phyloP scores from a whole-genome alignment of 768 basidiomycete genomes.

The Lactarius pseudohatsudake region DNA sequence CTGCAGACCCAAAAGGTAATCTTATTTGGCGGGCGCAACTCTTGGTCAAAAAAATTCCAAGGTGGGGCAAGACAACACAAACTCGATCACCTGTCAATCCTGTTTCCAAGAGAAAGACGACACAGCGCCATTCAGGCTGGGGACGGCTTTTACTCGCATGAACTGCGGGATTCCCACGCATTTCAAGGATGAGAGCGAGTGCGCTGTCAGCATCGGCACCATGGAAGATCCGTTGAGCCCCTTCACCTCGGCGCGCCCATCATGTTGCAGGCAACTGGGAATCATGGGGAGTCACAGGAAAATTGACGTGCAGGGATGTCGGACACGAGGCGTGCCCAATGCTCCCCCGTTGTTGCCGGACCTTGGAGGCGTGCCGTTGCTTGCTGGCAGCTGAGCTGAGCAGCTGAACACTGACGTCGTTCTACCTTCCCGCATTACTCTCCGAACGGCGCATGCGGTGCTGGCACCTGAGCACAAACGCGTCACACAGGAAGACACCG shows the following conservation, averaged over 20 bases:
- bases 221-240: background rate
- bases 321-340: constrained; percentile 6
- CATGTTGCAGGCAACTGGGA: background rate
- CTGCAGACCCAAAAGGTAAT: constrained; percentile 15
- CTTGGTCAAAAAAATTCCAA: constrained; percentile 4
- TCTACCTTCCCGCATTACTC: background rate
- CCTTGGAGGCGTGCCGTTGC: background rate
- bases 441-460: constrained; percentile 5
- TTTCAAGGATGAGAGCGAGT: background rate
- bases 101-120: constrained; percentile 21
- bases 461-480: constrained; percentile 19
- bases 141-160: background rate
- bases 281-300: background rate
- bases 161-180: constrained; percentile 18
- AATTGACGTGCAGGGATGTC: background rate
- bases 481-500: background rate
- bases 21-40: constrained; percentile 12
- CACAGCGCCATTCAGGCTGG: background rate
- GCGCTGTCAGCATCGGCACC: background rate
- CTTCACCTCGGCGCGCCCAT: background rate
- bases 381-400: constrained; percentile 9
- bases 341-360: constrained; percentile 6
- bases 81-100: constrained; percentile 22
- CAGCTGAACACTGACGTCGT: constrained; percentile 23
- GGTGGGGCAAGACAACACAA: background rate